These are phyloP conservation scores for Gyrodon lividus DNA, from an alignment of 768 basidiomycete genomes.

Conservation along the genomic window DNA sequence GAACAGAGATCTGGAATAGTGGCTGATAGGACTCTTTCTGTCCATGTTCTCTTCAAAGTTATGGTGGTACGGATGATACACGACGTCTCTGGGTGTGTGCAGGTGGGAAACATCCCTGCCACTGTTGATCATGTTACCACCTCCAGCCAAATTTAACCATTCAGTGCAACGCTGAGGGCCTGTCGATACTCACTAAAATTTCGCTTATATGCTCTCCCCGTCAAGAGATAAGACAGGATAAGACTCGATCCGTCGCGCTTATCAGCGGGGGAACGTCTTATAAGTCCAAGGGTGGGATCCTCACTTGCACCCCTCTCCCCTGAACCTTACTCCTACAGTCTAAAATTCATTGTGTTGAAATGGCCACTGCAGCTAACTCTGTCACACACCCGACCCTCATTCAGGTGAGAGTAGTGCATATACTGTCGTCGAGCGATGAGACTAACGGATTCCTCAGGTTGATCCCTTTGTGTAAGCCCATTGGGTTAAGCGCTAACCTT, in stretches of 20 bases:
- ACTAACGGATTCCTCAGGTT: slow-evolving; percentile 38
- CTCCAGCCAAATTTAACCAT: background rate
- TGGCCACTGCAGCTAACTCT: slow-evolving; percentile 65
- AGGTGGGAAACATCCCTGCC: background rate
- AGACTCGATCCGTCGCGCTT: background rate
- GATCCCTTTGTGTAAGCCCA: slow-evolving; percentile 67
- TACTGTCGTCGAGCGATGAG: background rate
- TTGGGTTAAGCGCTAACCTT: background rate
- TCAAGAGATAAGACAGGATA: background rate
- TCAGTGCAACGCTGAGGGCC: background rate
- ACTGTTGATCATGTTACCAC: background rate
- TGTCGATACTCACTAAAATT: background rate
- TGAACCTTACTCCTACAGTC: background rate
- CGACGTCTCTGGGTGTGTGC: background rate
- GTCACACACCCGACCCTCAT: slow-evolving; percentile 58
- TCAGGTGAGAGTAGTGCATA: slow-evolving; percentile 36
- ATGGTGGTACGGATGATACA: no score
- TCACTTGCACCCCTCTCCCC: background rate
- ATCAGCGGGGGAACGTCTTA: background rate
- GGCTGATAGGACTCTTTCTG: background rate
- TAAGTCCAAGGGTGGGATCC: background rate
- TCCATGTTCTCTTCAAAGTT: no score
- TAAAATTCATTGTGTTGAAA: slow-evolving; percentile 20
- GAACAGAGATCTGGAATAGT: background rate
- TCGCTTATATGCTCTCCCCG: background rate